Base-by-base conservation (phyloP, 352 stramenopile genomes). In the Phytophthora pistaciae region DNA sequence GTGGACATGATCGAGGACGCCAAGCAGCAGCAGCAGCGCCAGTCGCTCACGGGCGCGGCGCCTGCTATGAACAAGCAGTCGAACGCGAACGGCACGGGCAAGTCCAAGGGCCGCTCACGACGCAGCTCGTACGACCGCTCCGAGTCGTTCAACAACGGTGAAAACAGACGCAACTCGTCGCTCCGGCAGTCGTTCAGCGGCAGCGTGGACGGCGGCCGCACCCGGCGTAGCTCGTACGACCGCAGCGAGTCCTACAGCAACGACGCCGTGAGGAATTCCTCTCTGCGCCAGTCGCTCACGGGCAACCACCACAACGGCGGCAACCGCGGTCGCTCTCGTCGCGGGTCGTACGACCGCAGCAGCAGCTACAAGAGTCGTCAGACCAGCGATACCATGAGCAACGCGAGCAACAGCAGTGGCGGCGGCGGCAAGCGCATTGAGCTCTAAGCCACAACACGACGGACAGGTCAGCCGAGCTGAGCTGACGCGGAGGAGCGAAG, bases 351-450 rank as follows among this genome's bases (percentile, higher is more conserved):
- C 65, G 86, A 93, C 63, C 87, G 74, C 63, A 84, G 58, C 60
- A 75, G 71, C 65, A 74, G 64, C 60, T 79, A 80, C 68, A 82
- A 79, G 52, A 76, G 68, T 62, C 70, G 75, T 23, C 75, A 79
- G 52, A 68, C 60, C 16, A 79, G 72, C 54, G 77, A 84, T 33
- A 82, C 79, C n/a, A 85, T 79, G 79, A 91, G 78, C 68, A 87
- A 82, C 59, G 64, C 79, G 3, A 85, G 79, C 69, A 85, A 79
- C 67, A 75, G 79, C 69, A 85, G 79, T 58, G 78, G 77, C 23
- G 75, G 74, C 50, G 74, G 68, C 56, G 81, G 84, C 72, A 94
- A 94, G 80, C 84, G 82, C 70, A 87, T 94, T 58, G 87, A 94
- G 68, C 80, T 94, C 20, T 94, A 73, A 70, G 64, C 68, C 38